phyloP scores from a whole-genome alignment of 352 stramenopile genomes.

The Phytophthora pistaciae region DNA sequence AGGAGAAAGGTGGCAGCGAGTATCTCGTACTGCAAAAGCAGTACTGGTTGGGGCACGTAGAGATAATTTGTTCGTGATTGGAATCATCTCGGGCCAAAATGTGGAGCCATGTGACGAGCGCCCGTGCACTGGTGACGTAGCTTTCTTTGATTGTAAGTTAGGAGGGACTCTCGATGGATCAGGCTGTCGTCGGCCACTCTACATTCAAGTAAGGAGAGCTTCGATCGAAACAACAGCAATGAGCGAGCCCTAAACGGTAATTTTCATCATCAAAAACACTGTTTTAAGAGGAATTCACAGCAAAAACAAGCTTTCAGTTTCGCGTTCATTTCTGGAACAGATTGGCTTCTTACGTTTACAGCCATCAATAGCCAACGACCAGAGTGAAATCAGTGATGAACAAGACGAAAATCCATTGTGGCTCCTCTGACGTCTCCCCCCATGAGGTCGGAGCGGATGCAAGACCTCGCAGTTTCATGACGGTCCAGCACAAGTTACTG shows the following conservation, averaged over 20 bases:
- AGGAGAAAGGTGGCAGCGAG: slow-evolving; percentile 19
- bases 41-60: slow-evolving; percentile 18
- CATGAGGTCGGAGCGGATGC: not conserved
- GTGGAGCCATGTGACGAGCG: slow-evolving; percentile 25
- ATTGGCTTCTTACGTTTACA: not conserved
- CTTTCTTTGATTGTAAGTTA: slow-evolving; percentile 20
- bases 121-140: slow-evolving; percentile 18
- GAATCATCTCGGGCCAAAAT: slow-evolving; percentile 14
- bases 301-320: slow-evolving; percentile 8
- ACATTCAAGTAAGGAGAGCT: slow-evolving; percentile 15
- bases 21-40: slow-evolving; percentile 32
- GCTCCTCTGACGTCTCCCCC: not conserved
- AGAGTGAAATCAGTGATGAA: not conserved
- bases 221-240: slow-evolving; percentile 3
- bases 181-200: slow-evolving; percentile 11
- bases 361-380: not conserved
- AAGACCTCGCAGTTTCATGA: not conserved
- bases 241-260: not conserved
- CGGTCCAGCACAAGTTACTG: slow-evolving; percentile 11
- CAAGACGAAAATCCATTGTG: slow-evolving; percentile 13
- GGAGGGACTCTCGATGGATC: slow-evolving; percentile 13
- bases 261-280: not conserved
- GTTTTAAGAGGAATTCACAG: not conserved
- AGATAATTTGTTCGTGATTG: slow-evolving; percentile 35
- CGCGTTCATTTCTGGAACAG: not conserved